Base-by-base conservation (phyloP, 2,329 filamentous ascomycete species). In the Colletotrichum costaricense region DNA sequence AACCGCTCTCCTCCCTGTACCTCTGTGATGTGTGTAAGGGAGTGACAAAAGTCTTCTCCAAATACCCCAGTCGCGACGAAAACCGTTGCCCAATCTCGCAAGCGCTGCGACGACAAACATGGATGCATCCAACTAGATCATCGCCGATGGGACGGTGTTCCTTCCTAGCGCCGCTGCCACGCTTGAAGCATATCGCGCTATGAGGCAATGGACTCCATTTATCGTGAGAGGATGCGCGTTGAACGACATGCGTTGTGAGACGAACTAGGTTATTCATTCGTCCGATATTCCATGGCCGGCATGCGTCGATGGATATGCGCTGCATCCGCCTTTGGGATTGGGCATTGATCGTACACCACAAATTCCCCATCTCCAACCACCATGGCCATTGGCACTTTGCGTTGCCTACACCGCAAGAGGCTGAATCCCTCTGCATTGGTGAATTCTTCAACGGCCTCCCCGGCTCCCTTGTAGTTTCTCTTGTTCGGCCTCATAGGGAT, bases 191-290 rank as follows among this genome's bases (percentile, higher is more conserved):
- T 38, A 46, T 55, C 14, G 60, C 67, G 55, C 67, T 60, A 70
- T 62, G 70, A 73, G 70, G 70, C 70, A 65, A 73, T 65, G 67
- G 65, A 62, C 59, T 73, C 67, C 71, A 71, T 57, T 73, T 52
- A 71, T 73, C 62, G 56, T 62, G 42, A 66, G 35, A 73, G 67
- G 67, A 62, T 71, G 46, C 56, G 35, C 67, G 60, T 63, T 73
- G 71, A 24, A 64, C 62, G 46, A 26, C 55, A 19, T 52, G 54
- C 70, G 58, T 69, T 33, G 70, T 60, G 67, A 70, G 60, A 69
- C 56, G 67, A 63, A 71, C 67, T 49, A 26, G 71, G 71, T 49
- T 70, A 16, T 52, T 63, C 60, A 73, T 73, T 73, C 71, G 71
- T 65, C 70, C 62, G 60, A 71, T 71, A 56, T 62, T 65, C 60